Conservation (phyloP, 495 filamentous ascomycete species). For the Pseudotulostoma volvatum region DNA sequence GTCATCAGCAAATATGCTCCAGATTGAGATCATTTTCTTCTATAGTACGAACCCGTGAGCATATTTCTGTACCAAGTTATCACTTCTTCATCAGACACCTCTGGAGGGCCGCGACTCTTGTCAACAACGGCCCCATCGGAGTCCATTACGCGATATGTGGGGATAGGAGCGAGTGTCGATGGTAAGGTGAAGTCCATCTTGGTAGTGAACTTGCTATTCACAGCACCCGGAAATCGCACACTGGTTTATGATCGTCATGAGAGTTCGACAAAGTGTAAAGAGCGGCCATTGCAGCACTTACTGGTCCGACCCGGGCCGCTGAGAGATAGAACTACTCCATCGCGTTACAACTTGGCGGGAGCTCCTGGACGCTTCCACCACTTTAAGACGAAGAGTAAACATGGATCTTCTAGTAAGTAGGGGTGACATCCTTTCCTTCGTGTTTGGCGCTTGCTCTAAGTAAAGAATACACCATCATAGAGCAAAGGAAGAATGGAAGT, state of each 20-base stretch:
- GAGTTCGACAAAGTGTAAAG: neutral
- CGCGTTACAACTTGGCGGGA: slow-evolving; percentile 10
- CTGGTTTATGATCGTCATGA: slow-evolving; percentile 16
- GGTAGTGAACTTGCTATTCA: slow-evolving; percentile 81
- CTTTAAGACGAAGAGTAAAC: neutral
- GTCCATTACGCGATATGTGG: slow-evolving; percentile 77
- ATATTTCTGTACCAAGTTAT: slow-evolving; percentile 51
- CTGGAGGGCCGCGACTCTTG: slow-evolving; percentile 37
- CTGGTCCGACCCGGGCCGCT: slow-evolving; percentile 54
- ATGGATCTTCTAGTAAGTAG: slow-evolving; percentile 7
- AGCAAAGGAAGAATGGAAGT: slow-evolving; percentile 1
- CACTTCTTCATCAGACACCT: slow-evolving; percentile 53
- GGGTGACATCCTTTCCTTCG: slow-evolving; percentile 12
- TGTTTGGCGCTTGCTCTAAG: no score
- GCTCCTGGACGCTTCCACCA: neutral
- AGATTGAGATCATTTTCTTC: neutral
- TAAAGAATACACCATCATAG: slow-evolving; percentile 1
- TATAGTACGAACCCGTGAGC: slow-evolving; percentile 35
- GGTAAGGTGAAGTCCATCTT: slow-evolving; percentile 60
- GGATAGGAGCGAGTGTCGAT: slow-evolving; percentile 46
- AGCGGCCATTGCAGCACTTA: slow-evolving; percentile 11
- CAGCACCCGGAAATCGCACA: slow-evolving; percentile 86
- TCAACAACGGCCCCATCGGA: slow-evolving; percentile 69
- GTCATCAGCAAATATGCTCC: slow-evolving; percentile 6
- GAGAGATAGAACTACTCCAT: slow-evolving; percentile 45